These are phyloP conservation scores for Cryptosporidium muris DNA, from an alignment of 169 alveolate species.

Conservation along the genomic window DNA sequence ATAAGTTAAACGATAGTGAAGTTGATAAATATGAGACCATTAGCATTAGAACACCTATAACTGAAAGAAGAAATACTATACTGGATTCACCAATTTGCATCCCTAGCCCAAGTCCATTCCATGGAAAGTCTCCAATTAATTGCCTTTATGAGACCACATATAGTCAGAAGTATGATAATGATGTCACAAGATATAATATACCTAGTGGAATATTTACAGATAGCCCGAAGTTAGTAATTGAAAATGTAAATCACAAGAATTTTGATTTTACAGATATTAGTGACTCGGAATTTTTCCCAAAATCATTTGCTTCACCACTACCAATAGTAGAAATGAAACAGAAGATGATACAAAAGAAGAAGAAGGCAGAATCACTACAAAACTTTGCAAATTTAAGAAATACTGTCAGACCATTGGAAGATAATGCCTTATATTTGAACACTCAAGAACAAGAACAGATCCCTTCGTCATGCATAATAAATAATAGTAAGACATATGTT, in stretches of 20 bases:
- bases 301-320: conserved; percentile 25
- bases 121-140: background rate
- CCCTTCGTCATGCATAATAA: too few relatives aligned
- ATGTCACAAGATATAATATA: conserved; percentile 36
- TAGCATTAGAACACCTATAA: too few relatives aligned
- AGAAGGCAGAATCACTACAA: conserved; percentile 9
- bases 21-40: background rate
- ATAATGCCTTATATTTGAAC: too few relatives aligned
- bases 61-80: too few relatives aligned
- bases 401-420: background rate
- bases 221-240: background rate
- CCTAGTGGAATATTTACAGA: conserved; percentile 10
- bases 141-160: too few relatives aligned
- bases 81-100: background rate
- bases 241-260: background rate
- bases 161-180: background rate
- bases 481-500: too few relatives aligned
- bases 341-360: conserved; percentile 30
- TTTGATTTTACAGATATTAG: background rate
- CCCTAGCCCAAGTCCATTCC: conserved; percentile 65
- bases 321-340: conserved; percentile 57
- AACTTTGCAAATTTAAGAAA: background rate
- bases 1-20: background rate
- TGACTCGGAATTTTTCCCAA: conserved; percentile 60
- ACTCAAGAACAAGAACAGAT: too few relatives aligned